phyloP scores from a whole-genome alignment of 306 rosid genomes.

The Aeschynomene evenia region DNA sequence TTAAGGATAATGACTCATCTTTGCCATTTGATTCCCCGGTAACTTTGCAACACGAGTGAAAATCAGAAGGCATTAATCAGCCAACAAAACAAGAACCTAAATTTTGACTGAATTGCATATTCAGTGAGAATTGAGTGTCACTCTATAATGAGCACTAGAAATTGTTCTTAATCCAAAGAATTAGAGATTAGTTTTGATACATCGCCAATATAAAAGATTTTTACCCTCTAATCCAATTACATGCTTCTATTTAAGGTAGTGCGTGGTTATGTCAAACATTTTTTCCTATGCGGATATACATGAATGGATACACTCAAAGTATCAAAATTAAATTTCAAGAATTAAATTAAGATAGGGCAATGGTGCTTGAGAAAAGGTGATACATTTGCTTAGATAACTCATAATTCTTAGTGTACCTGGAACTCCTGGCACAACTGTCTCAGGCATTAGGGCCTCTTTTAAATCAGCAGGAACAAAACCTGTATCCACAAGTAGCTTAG shows the following conservation, averaged over 20 bases:
- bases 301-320: no score
- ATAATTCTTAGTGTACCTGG: constrained; percentile 45
- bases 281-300: no score
- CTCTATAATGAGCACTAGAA: not conserved
- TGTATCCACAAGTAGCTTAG: constrained; percentile 37
- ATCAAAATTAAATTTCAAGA: no score
- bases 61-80: constrained; percentile 8
- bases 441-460: constrained; percentile 28
- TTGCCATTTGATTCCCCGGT: constrained; percentile 39
- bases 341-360: not conserved
- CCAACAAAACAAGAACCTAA: constrained; percentile 4
- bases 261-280: no score
- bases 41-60: constrained; percentile 36
- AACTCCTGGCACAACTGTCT: constrained; percentile 36
- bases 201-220: no score
- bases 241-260: no score
- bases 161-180: not conserved
- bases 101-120: constrained; percentile 2
- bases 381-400: not conserved
- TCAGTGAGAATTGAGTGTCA: not conserved
- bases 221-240: no score
- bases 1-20: constrained; percentile 33
- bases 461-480: constrained; percentile 58
- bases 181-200: no score
- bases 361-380: not conserved